Evolutionary conservation across 106 monocot genomes (phyloP), one percentile per base, ranked within the genome.

Genomic region (Chionographis japonica): DNA sequence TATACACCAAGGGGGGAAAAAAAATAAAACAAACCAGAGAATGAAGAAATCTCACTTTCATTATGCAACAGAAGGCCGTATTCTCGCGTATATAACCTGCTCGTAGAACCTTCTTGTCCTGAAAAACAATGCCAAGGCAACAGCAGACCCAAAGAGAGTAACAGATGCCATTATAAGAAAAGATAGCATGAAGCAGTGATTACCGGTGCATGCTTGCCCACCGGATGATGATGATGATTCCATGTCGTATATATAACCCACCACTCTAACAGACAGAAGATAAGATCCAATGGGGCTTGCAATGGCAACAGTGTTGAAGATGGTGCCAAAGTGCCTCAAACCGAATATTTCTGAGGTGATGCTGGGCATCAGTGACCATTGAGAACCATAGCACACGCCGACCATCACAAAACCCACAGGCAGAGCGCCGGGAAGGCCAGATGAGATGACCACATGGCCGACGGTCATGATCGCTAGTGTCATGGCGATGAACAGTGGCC

Each of bases 261-360:
- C 90, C 12, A 98, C 64, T 67, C 79, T 80, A 6, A 98, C 98
- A n/a, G 89, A 87, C 5, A 98, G 83, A 0, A 98, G 41, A 54
- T 93, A 98, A 41, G 98, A 98, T 1, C 93, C 97, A 0, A 79
- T 2, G 0, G 97, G 92, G 56, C 92, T 98, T 8, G 92, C 97
- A 52, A 83, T 66, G 15, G 92, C 89, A 40, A 98, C 78, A 0
- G 79, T 75, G 55, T 98, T 98, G 60, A 98, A 98, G 36, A 98
- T 90, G 10, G 90, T 98, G 12, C 92, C 97, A 62, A 98, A 93
- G 71, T 98, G 83, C 74, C 60, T 72, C 4, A 98, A 50, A 20
- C 97, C 97, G 46, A 92, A 98, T 41, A 98, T 81, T 40, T 98
- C 97, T 4, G 92, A 92, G 2, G 87, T 85, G 73, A 98, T 79